phyloP scores from a whole-genome alignment of 352 stramenopile species.

The Peronosclerospora sorghi region DNA sequence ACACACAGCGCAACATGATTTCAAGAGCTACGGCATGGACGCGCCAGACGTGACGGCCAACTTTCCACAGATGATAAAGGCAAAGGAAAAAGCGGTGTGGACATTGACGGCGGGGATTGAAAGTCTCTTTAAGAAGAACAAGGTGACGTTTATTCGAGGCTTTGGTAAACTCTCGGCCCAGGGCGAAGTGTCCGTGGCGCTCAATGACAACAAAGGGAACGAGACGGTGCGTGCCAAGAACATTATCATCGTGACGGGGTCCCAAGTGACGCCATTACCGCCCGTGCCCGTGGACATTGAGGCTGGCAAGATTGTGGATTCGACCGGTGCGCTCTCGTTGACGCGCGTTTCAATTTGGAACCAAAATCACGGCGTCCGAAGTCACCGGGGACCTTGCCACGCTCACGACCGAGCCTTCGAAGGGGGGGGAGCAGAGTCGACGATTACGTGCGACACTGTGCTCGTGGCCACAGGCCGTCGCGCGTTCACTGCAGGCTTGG shows the following conservation, averaged over 20 bases:
- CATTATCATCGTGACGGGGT: slow-evolving; percentile 90
- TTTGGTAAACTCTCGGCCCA: slow-evolving; percentile 89
- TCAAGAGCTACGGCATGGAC: too few relatives aligned
- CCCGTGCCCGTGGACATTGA: slow-evolving; percentile 99
- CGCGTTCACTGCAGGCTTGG: too few relatives aligned
- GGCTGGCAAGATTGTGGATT: slow-evolving; percentile 96
- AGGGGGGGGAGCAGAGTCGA: slow-evolving; percentile 40
- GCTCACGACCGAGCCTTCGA: slow-evolving; percentile 91
- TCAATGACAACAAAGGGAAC: slow-evolving; percentile 85
- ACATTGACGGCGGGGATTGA: slow-evolving; percentile 90
- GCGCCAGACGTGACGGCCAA: slow-evolving; percentile 93
- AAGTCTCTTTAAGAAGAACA: slow-evolving; percentile 99
- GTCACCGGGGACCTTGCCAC: too few relatives aligned
- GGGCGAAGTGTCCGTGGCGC: slow-evolving; percentile 86
- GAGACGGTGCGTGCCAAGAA: too few relatives aligned
- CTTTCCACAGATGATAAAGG: slow-evolving; percentile 93
- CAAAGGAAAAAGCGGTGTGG: slow-evolving; percentile 93
- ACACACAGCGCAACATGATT: too few relatives aligned
- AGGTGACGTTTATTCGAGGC: slow-evolving; percentile 97
- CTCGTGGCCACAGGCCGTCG: slow-evolving; percentile 87
- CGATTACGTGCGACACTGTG: slow-evolving; percentile 73
- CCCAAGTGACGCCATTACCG: slow-evolving; percentile 86
- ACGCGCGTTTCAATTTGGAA: slow-evolving; percentile 86
- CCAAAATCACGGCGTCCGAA: too few relatives aligned
- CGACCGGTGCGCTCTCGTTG: slow-evolving; percentile 92